Evolutionary conservation across 2,329 filamentous ascomycete genomes (phyloP), one percentile per base, ranked within the genome.

Genomic region (Lomentospora prolificans): DNA sequence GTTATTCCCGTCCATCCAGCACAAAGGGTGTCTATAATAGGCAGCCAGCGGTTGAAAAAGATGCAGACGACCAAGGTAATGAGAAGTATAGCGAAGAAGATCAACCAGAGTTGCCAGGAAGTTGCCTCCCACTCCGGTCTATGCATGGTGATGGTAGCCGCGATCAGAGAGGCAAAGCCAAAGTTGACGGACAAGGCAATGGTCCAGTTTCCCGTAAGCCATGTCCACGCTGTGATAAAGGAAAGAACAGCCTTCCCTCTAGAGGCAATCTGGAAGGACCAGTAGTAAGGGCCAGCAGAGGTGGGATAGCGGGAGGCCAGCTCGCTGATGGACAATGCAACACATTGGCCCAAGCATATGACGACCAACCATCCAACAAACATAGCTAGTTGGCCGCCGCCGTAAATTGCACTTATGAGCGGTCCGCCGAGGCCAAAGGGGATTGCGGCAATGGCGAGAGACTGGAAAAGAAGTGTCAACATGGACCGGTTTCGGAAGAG

Each of bases 171-270:
- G 0, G 77, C 85, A 2, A 84, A 84, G 0, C 78, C 80, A 64
- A 89, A 89, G 65, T 86, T 87, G 69, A 89, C 88, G 39, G 75
- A 79, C 17, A 82, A 68, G 0, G 74, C 75, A 17, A 76, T 73
- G 25, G 85, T 88, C 85, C 85, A 89, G 66, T 89, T 89, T 0
- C 86, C 86, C 2, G 89, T 84, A 0, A 89, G 72, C 0, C 84
- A 87, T 55, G 87, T 66, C 85, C 86, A 89, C 12, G 85, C 85
- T 4, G 84, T 85, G 27, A 87, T 80, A 74, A 84, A 89, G 8
- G 63, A 87, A 1, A 60, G 30, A 8, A 58, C 9, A 5, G 46
- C 51, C 33, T 31, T 27, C 25, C 30, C 70, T 2, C 62, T 61
- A 4, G 70, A 5, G 12, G 58, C 50, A 9, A 57, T 50, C 17